Base-by-base conservation (phyloP, 768 basidiomycete species). In the Tulasnella sp. region DNA sequence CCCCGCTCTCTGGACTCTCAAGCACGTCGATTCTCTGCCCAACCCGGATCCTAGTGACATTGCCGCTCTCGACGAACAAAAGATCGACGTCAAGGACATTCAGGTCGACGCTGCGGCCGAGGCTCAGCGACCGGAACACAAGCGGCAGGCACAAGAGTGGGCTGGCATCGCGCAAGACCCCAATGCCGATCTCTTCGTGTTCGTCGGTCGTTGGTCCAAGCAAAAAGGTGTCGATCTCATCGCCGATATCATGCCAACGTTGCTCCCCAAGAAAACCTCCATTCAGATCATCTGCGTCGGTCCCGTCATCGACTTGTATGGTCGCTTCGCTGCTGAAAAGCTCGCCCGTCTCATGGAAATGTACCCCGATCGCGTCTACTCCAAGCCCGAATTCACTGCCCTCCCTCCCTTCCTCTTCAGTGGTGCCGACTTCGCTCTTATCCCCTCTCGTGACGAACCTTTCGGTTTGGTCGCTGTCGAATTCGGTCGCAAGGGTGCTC, bases 171-270 rank as follows among this genome's bases (percentile, higher is more conserved):
- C 90, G 81, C 95, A 97, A 80, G 94, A 97, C 80, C 91, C 96
- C 0, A 85, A 93, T 52, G 90, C 94, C 1, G 94, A 96, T 82
- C 83, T 97, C 68, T 97, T 97, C 81, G 96, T 97, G 78, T 97
- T 97, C 83, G 96, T 97, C 79, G 96, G 96, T 82, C 91, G 96
- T 78, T 97, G 96, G 96, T 97, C 96, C 6, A 97, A 97, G 83
- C 96, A 97, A 83, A 97, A 97, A 83, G 96, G 93, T 84, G 94
- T 97, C n/a, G 96, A 97, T 84, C 85, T 97, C 58, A 97, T 97
- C 79, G 96, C 96, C 11, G 96, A 97, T 83, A 91, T 97, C 78
- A 93, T 97, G 93, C 96, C 95, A 31, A 87, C 89, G 3, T 81
- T 97, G 90, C 83, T 97, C 77, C 93, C 94, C 75, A 97, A 96